These are phyloP conservation scores for Carex sylvatica DNA, from an alignment of 202 grass and related monocot genomes.

Conservation along the genomic window DNA sequence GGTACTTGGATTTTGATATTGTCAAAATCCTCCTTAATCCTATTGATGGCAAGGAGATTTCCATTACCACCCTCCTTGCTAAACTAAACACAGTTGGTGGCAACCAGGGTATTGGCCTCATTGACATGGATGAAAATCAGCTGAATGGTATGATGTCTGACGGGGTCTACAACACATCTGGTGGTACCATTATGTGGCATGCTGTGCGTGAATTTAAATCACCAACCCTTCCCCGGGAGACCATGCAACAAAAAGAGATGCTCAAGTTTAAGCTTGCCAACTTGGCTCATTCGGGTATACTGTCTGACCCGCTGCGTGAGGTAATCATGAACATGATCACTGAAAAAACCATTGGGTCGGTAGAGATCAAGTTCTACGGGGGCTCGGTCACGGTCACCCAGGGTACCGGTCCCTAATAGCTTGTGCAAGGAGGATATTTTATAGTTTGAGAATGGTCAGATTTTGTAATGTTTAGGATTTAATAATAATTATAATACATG, in stretches of 20 bases:
- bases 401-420: conserved; percentile 58
- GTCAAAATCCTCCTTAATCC: conserved; percentile 66
- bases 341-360: conserved; percentile 48
- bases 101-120: conserved; percentile 78
- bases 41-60: conserved; percentile 57
- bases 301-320: conserved; percentile 70
- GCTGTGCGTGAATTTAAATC: conserved; percentile 72
- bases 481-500: too few relatives aligned
- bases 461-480: too few relatives aligned
- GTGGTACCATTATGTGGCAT: conserved; percentile 76
- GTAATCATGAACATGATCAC: conserved; percentile 76
- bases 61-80: conserved; percentile 59
- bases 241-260: conserved; percentile 74
- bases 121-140: conserved; percentile 86
- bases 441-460: too few relatives aligned
- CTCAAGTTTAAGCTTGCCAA: conserved; percentile 68
- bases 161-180: conserved; percentile 80
- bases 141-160: conserved; percentile 95
- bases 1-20: conserved; percentile 81
- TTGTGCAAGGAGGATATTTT: too few relatives aligned
- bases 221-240: conserved; percentile 57
- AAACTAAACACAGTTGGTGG: conserved; percentile 81
- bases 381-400: conserved; percentile 51
- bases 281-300: conserved; percentile 62
- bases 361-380: conserved; percentile 84